Conservation (phyloP, 345 rosid genomes). For the Salix suchowensis region DNA sequence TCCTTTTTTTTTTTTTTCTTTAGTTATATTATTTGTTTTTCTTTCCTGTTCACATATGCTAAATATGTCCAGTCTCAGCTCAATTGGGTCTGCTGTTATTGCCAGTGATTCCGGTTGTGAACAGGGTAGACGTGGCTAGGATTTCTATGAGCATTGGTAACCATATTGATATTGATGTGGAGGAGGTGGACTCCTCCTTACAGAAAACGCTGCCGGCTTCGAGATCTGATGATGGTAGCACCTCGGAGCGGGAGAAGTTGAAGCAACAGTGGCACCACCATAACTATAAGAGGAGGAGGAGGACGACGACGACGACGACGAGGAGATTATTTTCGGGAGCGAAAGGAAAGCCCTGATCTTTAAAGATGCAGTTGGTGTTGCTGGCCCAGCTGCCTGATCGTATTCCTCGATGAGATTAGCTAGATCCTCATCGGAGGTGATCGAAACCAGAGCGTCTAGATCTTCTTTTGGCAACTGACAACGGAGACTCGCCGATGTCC, state of each 20-base stretch:
- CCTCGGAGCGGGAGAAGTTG: constrained; percentile 30
- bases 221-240: constrained; percentile 22
- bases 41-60: not conserved
- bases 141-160: constrained; percentile 42
- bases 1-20: not conserved
- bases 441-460: constrained; percentile 74
- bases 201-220: constrained; percentile 23
- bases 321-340: constrained; percentile 36
- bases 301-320: not conserved
- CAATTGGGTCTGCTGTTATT: constrained; percentile 29
- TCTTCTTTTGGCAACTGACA: constrained; percentile 87
- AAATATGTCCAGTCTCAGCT: constrained; percentile 1
- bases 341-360: constrained; percentile 83
- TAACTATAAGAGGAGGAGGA: constrained; percentile 37
- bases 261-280: constrained; percentile 4
- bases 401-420: constrained; percentile 86
- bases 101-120: constrained; percentile 62
- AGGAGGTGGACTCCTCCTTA: constrained; percentile 10
- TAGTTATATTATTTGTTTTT: not conserved
- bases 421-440: constrained; percentile 83
- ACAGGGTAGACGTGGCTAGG: constrained; percentile 47
- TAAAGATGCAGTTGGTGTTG: constrained; percentile 15
- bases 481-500: constrained; percentile 51
- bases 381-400: constrained; percentile 40
- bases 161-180: constrained; percentile 24